Conservation (phyloP, 139 green algal species). For the Pycnococcus provasolii region DNA sequence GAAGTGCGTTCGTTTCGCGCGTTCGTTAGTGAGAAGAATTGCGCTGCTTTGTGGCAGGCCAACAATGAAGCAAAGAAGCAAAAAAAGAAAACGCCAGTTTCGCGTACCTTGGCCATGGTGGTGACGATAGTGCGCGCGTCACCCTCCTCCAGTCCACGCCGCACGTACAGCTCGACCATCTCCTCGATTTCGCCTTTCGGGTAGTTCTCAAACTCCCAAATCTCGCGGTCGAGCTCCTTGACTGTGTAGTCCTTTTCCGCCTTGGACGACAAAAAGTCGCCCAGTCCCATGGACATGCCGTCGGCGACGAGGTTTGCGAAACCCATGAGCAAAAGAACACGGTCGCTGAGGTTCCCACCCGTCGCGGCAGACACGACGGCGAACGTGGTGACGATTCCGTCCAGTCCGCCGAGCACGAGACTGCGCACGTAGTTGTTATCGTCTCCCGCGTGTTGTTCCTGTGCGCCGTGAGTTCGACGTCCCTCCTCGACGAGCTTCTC, state of each 20-base stretch:
- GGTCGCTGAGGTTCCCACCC: slow-evolving; percentile 1
- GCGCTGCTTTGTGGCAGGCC: too few relatives aligned
- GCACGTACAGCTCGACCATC: slow-evolving; percentile 22
- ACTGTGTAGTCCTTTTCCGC: slow-evolving; percentile 9
- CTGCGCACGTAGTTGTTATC: slow-evolving; percentile 16
- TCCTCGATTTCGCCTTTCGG: slow-evolving; percentile 19
- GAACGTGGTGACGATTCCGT: slow-evolving; percentile 27
- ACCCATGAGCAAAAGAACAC: slow-evolving; percentile 21
- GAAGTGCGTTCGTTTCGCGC: too few relatives aligned
- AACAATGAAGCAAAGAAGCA: too few relatives aligned
- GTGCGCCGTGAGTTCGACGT: neutral
- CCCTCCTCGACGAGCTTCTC: neutral
- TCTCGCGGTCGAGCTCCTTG: slow-evolving; percentile 16
- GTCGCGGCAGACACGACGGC: slow-evolving; percentile 15
- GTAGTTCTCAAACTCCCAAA: slow-evolving; percentile 24
- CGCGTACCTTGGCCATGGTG: slow-evolving; percentile 2
- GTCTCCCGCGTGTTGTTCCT: neutral
- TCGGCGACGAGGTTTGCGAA: slow-evolving; percentile 27
- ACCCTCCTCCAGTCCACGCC: slow-evolving; percentile 9
- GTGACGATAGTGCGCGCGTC: slow-evolving; percentile 15
- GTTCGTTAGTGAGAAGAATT: too few relatives aligned
- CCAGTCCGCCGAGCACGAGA: slow-evolving; percentile 17
- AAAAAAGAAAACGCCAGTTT: too few relatives aligned
- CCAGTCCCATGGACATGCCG: slow-evolving; percentile 25
- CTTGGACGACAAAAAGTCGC: slow-evolving; percentile 17